phyloP scores from a whole-genome alignment of 345 rosid species.

The Citrus maxima region DNA sequence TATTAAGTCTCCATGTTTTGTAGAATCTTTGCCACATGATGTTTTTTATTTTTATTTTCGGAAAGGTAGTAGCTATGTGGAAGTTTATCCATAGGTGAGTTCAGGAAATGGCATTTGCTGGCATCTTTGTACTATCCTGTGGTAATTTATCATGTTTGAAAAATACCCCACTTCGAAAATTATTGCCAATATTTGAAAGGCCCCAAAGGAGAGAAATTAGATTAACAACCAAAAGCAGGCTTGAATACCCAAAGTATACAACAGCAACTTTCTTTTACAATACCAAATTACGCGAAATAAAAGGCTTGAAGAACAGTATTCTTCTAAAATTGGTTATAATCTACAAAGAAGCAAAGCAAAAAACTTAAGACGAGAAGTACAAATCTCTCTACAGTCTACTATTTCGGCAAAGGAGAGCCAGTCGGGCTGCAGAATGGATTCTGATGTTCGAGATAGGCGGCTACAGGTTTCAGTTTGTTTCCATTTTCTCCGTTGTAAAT shows the following conservation, averaged over 20 bases:
- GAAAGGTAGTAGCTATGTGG: background rate
- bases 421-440: slow-evolving; percentile 28
- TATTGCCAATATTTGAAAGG: background rate
- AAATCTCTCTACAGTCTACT: background rate
- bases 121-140: background rate
- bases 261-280: background rate
- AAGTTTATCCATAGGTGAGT: background rate
- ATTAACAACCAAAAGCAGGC: background rate
- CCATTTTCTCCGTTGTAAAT: slow-evolving; percentile 5
- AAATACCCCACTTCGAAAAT: too few species aligned
- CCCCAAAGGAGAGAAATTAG: background rate
- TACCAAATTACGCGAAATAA: background rate
- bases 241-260: background rate
- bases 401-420: slow-evolving; percentile 12
- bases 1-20: background rate
- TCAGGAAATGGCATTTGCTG: slow-evolving; percentile 5
- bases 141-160: background rate
- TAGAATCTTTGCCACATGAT: background rate
- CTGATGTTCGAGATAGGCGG: slow-evolving; percentile 21
- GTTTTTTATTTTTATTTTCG: background rate
- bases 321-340: slow-evolving; percentile 6
- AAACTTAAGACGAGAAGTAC: background rate
- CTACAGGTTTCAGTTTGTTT: slow-evolving; percentile 15
- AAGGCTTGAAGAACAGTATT: slow-evolving; percentile 27
- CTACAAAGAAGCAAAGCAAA: background rate